Evolutionary conservation across 83 land plant species (phyloP), one percentile per base, ranked within the genome.

Genomic region (Larix sibirica): DNA sequence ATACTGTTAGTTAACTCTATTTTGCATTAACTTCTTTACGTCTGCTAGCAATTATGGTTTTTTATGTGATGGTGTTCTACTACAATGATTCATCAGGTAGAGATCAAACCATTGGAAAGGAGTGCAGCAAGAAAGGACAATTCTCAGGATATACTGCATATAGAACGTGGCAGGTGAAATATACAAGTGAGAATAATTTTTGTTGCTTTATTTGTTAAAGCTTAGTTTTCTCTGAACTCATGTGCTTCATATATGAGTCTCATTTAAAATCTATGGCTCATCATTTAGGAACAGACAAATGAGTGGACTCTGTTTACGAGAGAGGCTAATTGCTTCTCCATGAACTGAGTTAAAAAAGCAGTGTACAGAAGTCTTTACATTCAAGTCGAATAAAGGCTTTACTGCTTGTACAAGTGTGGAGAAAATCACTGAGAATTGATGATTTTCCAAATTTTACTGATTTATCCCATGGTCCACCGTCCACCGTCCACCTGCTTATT

Each of bases 131-230:
- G 36, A 21, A 31, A 77, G 79, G 26, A 56, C 28, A 14, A 20
- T 50, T 77, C 79, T 58, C 21, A 23, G 36, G 62, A 77, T 56
- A 58, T 77, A 77, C 79, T 24, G 4, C 16, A 77, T 56, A 23
- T 21, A 54, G 79, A 56, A 58, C 79, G 79, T 77, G 79, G 79
- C 79, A 77, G 79, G 79, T 77, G 79, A 77, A 77, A 77, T 77
- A 40, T 56, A 58, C 60, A 77, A 77, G 79, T 77, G 79, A 77
- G 79, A 77, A 77, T 77, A 58, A 24, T 56, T 77, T 54, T 77
- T 56, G n/a, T 77, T 50, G 62, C 62, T 77, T 56, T 56, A 24
- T 58, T 50, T 50, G 56, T 50, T 50, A 9, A 2, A 50, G 56
- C 9, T 42, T 42, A 42, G 7, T 42, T 47, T 47, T 47, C 54